Evolutionary conservation across 2,329 filamentous ascomycete species (phyloP).

Genomic region (Ophiocordyceps camponoti-rufipedis): DNA sequence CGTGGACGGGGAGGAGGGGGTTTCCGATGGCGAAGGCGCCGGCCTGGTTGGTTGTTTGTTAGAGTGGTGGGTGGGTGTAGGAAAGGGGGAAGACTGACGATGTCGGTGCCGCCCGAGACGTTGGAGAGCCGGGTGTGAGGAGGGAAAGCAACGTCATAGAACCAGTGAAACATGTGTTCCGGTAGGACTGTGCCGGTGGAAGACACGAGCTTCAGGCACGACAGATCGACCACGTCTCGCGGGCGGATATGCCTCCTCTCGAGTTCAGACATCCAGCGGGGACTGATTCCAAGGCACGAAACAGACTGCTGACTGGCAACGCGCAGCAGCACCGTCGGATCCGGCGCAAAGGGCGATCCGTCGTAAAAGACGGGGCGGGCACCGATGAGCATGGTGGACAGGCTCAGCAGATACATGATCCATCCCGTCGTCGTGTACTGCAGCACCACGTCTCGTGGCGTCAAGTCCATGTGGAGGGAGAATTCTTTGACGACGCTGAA

Average conservation of each 20-base stretch:
- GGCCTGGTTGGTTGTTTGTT: slow-evolving; percentile 19
- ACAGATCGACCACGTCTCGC: slow-evolving; percentile 42
- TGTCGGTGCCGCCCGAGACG: slow-evolving; percentile 62
- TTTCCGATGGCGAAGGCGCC: slow-evolving; percentile 47
- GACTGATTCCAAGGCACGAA: slow-evolving; percentile 58
- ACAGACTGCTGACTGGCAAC: slow-evolving; percentile 44
- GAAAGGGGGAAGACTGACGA: slow-evolving; percentile 28
- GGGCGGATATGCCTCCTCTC: slow-evolving; percentile 46
- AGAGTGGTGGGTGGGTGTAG: background rate
- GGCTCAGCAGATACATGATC: slow-evolving; percentile 67
- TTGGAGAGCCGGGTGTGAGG: slow-evolving; percentile 48
- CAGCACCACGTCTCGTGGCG: slow-evolving; percentile 21
- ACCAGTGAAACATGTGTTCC: slow-evolving; percentile 62
- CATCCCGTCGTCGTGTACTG: slow-evolving; percentile 56
- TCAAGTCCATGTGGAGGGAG: slow-evolving; percentile 25
- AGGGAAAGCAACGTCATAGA: slow-evolving; percentile 56
- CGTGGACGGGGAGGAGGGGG: slow-evolving; percentile 46
- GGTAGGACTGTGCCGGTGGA: slow-evolving; percentile 72
- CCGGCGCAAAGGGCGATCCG: slow-evolving; percentile 61
- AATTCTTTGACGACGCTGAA: slow-evolving; percentile 40
- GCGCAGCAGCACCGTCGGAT: slow-evolving; percentile 42
- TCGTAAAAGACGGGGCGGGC: slow-evolving; percentile 56
- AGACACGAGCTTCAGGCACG: slow-evolving; percentile 39
- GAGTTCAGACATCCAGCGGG: slow-evolving; percentile 59
- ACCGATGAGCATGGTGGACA: slow-evolving; percentile 41